Base-by-base conservation (phyloP, 1,284 basidiomycete species). In the Tylopilus sp. region DNA sequence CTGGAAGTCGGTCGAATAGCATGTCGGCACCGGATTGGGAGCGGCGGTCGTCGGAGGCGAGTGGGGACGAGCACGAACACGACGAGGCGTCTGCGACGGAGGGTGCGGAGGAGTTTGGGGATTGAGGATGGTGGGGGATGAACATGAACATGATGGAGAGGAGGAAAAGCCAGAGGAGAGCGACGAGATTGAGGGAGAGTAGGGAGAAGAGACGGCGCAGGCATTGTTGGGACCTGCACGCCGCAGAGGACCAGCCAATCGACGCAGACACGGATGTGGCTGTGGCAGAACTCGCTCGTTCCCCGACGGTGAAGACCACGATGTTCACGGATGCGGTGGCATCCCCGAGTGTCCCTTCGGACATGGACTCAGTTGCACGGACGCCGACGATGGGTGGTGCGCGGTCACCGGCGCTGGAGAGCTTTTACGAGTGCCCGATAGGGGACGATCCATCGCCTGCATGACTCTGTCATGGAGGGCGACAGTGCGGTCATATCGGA, bases 1-100 rank as follows among this genome's bases (percentile, higher is more conserved):
- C 81, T 29, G 29, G 29, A 29, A 91, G 89, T 72, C 84, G 87
- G 22, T 90, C 89, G 3, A 84, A 81, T 58, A 89, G 87, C 60
- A 75, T 84, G 51, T 86, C 84, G 0, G 79, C 76, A 8, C 77
- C 79, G 4, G 75, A 80, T 19, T 74, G 73, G 54, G 79, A 79
- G 49, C 82, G 79, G 73, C 33, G 89, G 85, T 77, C 84, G 83
- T 22, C 85, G 83, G 13, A 84, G 81, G 61, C 87, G 84, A 67
- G 78, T 82, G 80, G 62, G 39, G 63, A 60, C 0, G 67, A 57
- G 13, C 29, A 29, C 29, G 70, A 65, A 24, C 65, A 57, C 24
- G 76, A 69, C 38, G 72, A 73, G 6, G 73, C 52, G 29, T 75
- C 69, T 33, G 65, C 58, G 4, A 67, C 19, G 4, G 75, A 70